Base-by-base conservation (phyloP, 805 yeast genomes). In the Metschnikowia lochheadii region DNA sequence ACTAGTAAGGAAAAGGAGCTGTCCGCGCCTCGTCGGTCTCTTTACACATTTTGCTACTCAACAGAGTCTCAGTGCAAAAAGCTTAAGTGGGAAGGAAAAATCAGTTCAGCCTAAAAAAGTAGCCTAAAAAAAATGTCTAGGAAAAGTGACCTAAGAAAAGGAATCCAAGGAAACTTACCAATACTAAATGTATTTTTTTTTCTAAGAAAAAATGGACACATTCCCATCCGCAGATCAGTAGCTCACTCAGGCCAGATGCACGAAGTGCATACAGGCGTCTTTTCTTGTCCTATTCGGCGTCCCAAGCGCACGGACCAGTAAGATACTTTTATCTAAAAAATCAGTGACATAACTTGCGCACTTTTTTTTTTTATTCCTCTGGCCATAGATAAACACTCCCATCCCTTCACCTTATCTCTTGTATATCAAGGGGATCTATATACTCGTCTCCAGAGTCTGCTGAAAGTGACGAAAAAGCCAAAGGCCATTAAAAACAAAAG, bases 301-400 rank as follows among this genome's bases (percentile, higher is more conserved):
- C 26, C 23, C 23, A 34, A 15, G 38, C 38, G 40, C 46, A 31
- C 40, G 29, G 47, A 40, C 52, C 54, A 44, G 49, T 51, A 46
- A 43, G 32, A 37, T 37, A 33, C 38, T 33, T 38, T 57, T 57
- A 57, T 57, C 61, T 57, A 57, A 52, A 54, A 48, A 41, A 57
- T 57, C 61, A 57, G 61, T 54, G 50, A 43, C 40, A 39, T 46
- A 48, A 20, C 32, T 42, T 33, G 33, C 48, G 50, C 50, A 36
- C 31, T 31, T 31, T 44, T 41, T 48, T 48, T 40, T 40, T 13
- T n/a, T 51, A 36, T 37, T 44, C 34, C 39, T 18, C 34, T 26
- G 29, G 29, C 29, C 11, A 26, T 26, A 26, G 29, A 26, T 26
- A 26, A 26, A 26, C 29, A 26, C 11, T 15, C 8, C 33, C 34